phyloP scores from a whole-genome alignment of 805 yeast species.

The Saturnispora bothae region DNA sequence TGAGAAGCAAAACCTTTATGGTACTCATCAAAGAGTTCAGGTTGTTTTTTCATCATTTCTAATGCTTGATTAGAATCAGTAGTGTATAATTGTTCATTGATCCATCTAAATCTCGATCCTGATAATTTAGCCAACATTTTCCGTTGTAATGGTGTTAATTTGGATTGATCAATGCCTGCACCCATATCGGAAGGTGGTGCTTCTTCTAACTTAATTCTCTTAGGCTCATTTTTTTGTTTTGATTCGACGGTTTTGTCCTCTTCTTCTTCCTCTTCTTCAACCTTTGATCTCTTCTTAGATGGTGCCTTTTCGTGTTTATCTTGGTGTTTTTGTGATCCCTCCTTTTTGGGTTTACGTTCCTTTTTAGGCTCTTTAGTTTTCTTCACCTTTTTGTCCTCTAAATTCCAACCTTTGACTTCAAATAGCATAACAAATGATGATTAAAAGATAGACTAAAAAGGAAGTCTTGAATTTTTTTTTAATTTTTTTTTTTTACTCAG shows the following conservation, averaged over 20 bases:
- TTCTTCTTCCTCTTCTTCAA: slow-evolving; percentile 3
- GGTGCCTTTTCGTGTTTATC: slow-evolving; percentile 1
- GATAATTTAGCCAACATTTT: slow-evolving; percentile 92
- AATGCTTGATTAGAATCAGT: slow-evolving; percentile 70
- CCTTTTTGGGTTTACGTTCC: slow-evolving; percentile 18
- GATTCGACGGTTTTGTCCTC: too few species aligned
- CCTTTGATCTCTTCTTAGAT: neutral
- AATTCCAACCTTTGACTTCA: slow-evolving; percentile 75
- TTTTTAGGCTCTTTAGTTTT: slow-evolving; percentile 26
- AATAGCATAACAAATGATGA: slow-evolving; percentile 31
- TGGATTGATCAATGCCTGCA: slow-evolving; percentile 20
- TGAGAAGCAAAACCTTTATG: slow-evolving; percentile 94
- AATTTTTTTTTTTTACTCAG: neutral
- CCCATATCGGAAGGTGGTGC: slow-evolving; percentile 14
- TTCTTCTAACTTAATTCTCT: slow-evolving; percentile 7
- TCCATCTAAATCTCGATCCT: slow-evolving; percentile 97
- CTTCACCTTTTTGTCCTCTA: slow-evolving; percentile 44
- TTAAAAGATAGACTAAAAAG: neutral
- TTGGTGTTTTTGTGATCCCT: slow-evolving; percentile 9
- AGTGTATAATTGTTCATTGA: slow-evolving; percentile 93
- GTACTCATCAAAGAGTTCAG: slow-evolving; percentile 84
- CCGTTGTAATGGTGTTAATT: slow-evolving; percentile 79
- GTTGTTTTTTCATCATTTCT: slow-evolving; percentile 63
- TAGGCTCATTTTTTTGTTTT: too few species aligned
- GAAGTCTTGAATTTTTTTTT: neutral